Conservation (phyloP, 2,329 filamentous ascomycete species). For the Harringtonia lauricola region DNA sequence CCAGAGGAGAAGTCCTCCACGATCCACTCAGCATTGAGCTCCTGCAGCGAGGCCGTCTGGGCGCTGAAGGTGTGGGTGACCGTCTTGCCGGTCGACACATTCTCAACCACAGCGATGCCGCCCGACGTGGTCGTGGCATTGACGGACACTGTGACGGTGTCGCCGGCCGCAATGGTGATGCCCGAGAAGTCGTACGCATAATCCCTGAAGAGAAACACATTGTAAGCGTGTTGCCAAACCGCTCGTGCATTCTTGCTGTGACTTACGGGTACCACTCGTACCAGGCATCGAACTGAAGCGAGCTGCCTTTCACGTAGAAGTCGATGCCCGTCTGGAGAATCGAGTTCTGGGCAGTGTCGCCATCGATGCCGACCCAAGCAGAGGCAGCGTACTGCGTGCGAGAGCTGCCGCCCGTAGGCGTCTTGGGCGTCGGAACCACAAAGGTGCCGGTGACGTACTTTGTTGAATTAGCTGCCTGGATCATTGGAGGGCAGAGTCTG, state of each 20-base stretch:
- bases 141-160: slow-evolving; percentile 13
- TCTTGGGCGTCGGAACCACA: slow-evolving; percentile 14
- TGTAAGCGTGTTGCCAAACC: too few relatives aligned
- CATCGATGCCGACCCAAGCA: slow-evolving; percentile 20
- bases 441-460: slow-evolving; percentile 7
- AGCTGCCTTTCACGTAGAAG: slow-evolving; percentile 5
- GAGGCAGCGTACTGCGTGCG: slow-evolving; percentile 16
- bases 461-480: too few relatives aligned
- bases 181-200: slow-evolving; percentile 15
- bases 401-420: slow-evolving; percentile 8
- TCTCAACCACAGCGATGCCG: slow-evolving; percentile 12
- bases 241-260: too few relatives aligned
- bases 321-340: slow-evolving; percentile 19
- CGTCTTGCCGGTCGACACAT: slow-evolving; percentile 27
- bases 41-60: slow-evolving; percentile 10
- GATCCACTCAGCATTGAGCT: slow-evolving; percentile 18
- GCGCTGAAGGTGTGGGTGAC: slow-evolving; percentile 35
- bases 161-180: slow-evolving; percentile 16
- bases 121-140: slow-evolving; percentile 6
- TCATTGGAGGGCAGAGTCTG: too few relatives aligned
- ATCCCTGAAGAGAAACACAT: background rate
- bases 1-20: slow-evolving; percentile 16
- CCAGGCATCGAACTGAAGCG: slow-evolving; percentile 12
- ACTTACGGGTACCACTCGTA: slow-evolving; percentile 19
- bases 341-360: slow-evolving; percentile 14